Percentiles rank a stretch among this genome's conserved stretches.
These are phyloP conservation scores for Rhizoclosmatium globosum DNA, from an alignment of 192 early-diverging fungal species.

Conservation along the genomic window DNA sequence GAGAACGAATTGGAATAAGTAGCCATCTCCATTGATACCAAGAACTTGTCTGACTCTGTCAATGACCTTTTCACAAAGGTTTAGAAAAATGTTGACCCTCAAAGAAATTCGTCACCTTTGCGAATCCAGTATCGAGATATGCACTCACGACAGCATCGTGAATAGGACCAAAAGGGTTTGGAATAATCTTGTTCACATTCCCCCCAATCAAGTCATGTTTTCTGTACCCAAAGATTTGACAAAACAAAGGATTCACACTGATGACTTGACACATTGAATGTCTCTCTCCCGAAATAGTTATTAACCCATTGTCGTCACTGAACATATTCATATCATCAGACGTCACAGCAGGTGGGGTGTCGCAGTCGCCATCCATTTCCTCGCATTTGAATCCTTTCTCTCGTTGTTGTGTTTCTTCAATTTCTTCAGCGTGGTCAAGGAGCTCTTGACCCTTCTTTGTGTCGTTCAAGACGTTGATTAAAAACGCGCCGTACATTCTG, in stretches of 20 bases:
- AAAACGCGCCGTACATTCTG: conserved; percentile 49
- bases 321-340: conserved; percentile 21
- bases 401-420: conserved; percentile 41
- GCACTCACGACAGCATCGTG: conserved; percentile 43
- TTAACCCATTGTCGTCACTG: conserved; percentile 24
- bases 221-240: conserved; percentile 37
- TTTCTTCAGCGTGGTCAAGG: conserved; percentile 49
- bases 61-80: conserved; percentile 36
- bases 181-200: conserved; percentile 51
- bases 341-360: background rate
- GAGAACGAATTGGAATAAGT: conserved; percentile 37
- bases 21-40: conserved; percentile 33
- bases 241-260: conserved; percentile 29
- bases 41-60: conserved; percentile 51
- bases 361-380: background rate
- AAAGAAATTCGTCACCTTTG: conserved; percentile 40
- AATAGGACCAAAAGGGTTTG: conserved; percentile 45
- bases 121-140: conserved; percentile 55
- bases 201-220: conserved; percentile 40
- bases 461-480: conserved; percentile 53
- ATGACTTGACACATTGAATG: conserved; percentile 20
- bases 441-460: conserved; percentile 45
- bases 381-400: background rate
- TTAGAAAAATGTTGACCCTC: background rate
- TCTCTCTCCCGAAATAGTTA: conserved; percentile 28